Evolutionary conservation across 371 early-diverging fungal species (phyloP).

Genomic region (Mucor circinelloides): DNA sequence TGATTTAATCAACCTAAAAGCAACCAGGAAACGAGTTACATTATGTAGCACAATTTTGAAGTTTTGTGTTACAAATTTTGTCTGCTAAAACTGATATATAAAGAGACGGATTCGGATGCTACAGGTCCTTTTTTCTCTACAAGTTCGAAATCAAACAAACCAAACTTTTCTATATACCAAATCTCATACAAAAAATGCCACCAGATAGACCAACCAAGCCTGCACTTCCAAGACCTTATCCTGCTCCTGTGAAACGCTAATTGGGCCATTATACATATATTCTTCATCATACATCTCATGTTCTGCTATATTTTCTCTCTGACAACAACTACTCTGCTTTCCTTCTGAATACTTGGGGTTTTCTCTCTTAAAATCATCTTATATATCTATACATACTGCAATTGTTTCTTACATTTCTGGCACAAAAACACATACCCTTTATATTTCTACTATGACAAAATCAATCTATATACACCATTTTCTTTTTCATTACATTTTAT

Average conservation of each 20-base stretch:
- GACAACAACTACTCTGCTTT: conserved; percentile 3
- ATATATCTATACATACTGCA: not conserved
- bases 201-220: conserved; percentile 30
- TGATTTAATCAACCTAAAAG: conserved; percentile 2
- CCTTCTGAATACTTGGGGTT: not conserved
- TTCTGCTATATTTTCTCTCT: not conserved
- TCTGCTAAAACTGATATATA: not conserved
- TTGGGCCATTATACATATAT: not conserved
- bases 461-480: not conserved
- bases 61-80: conserved; percentile 2
- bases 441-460: not conserved
- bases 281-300: not conserved
- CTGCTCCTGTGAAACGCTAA: conserved; percentile 26
- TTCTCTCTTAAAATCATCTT: not conserved
- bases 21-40: not conserved
- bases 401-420: conserved; percentile 9
- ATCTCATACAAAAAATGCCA: conserved; percentile 19
- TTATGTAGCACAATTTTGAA: not conserved
- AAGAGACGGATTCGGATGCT: not conserved
- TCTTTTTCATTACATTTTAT: not conserved
- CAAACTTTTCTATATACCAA: not conserved
- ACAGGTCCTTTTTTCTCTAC: not conserved
- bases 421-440: conserved; percentile 5
- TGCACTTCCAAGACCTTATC: conserved; percentile 30
- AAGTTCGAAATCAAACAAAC: not conserved